Percentiles rank a stretch among this genome's conserved stretches.
phyloP scores from a whole-genome alignment of 805 yeast species.

The Kazachstania martiniae region DNA sequence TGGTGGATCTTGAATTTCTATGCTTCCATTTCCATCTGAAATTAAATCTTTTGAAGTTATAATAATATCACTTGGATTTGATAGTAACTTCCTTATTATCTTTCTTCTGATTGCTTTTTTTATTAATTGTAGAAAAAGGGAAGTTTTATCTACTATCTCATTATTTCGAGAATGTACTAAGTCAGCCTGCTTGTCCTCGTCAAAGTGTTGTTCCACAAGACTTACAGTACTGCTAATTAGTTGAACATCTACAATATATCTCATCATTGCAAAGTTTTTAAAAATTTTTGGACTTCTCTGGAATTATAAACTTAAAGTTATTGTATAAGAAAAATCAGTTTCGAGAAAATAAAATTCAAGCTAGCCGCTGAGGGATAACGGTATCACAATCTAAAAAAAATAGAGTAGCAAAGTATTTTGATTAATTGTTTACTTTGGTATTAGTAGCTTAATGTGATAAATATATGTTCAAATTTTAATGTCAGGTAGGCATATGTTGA shows the following conservation, averaged over 20 bases:
- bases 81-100: slow-evolving; percentile 4
- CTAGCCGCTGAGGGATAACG: too few species aligned
- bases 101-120: slow-evolving; percentile 9
- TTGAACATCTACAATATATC: slow-evolving; percentile 11
- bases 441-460: neutral
- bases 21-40: slow-evolving; percentile 20
- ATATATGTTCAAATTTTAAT: neutral
- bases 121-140: slow-evolving; percentile 6
- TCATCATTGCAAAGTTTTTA: too few species aligned
- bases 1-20: slow-evolving; percentile 17
- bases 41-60: slow-evolving; percentile 9
- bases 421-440: neutral
- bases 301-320: too few species aligned
- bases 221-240: slow-evolving; percentile 8
- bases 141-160: too few species aligned
- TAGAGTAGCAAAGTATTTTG: too few species aligned
- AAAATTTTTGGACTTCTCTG: too few species aligned
- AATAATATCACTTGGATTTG: slow-evolving; percentile 4
- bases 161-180: too few species aligned
- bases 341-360: too few species aligned
- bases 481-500: neutral
- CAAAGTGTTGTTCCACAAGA: slow-evolving; percentile 6
- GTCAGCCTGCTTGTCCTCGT: slow-evolving; percentile 2
- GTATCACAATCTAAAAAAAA: too few species aligned
- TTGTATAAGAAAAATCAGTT: too few species aligned